A percentile compares a stretch with the other conserved stretches of the same genome.
These are phyloP conservation scores for Prunus mira DNA, from an alignment of 306 rosid species.

Conservation along the genomic window DNA sequence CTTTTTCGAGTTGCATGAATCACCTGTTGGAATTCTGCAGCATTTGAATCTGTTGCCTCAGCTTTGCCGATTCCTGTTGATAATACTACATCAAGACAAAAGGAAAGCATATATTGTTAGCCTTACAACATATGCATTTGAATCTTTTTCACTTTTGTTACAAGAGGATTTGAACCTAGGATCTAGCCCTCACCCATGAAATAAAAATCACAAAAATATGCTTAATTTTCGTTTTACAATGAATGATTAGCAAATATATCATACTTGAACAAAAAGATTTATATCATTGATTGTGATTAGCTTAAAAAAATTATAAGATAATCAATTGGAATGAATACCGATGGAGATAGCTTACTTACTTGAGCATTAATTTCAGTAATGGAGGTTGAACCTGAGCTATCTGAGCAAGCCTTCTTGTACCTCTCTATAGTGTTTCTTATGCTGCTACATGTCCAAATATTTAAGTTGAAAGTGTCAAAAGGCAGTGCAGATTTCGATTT, in stretches of 20 bases:
- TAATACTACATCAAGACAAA: constrained; percentile 50
- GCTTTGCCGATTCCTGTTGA: constrained; percentile 93
- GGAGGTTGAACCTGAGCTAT: constrained; percentile 54
- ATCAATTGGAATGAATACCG: no score
- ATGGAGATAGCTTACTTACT: constrained; percentile 41
- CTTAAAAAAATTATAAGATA: no score
- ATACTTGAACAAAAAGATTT: neutral
- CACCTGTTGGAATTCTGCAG: constrained; percentile 93
- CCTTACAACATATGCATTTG: no score
- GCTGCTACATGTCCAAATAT: constrained; percentile 31
- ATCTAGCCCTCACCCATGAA: no score
- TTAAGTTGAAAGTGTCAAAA: neutral
- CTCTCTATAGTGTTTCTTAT: constrained; percentile 80
- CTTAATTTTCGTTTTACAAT: no score
- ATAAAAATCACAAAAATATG: no score
- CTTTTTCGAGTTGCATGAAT: neutral
- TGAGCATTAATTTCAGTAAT: constrained; percentile 81
- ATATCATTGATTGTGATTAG: no score
- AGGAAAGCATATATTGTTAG: neutral
- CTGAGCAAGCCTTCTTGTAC: constrained; percentile 86
- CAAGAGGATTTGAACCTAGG: no score
- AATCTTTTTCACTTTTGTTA: no score
- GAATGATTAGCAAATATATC: no score
- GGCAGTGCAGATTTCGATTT: neutral
- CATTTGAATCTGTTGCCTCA: constrained; percentile 88